Percentiles rank a stretch among this genome's conserved stretches.
Evolutionary conservation across 1,284 basidiomycete species (phyloP).

Genomic region (Ceratobasidium sp.): DNA sequence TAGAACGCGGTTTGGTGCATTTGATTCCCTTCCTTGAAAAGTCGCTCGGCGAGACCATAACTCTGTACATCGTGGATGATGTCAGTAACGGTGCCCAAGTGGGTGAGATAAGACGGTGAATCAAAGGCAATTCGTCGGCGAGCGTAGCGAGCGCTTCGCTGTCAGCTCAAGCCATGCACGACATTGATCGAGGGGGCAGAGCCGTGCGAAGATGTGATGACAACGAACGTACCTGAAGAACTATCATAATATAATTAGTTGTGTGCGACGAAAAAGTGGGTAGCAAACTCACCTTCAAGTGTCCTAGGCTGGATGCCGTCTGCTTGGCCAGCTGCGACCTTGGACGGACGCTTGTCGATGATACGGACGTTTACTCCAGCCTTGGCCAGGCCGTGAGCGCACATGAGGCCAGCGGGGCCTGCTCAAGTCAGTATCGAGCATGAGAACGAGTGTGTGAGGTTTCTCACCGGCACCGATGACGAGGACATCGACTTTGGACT

Average conservation of each 20-base stretch:
- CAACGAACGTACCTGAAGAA: conserved; percentile 26
- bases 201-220: conserved; percentile 4
- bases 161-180: conserved; percentile 33
- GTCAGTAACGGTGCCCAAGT: conserved; percentile 4
- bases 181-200: conserved; percentile 31
- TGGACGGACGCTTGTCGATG: conserved; percentile 69
- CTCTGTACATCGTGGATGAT: conserved; percentile 62
- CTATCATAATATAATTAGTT: not conserved
- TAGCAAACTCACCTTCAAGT: conserved; percentile 64
- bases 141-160: conserved; percentile 40
- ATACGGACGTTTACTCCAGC: conserved; percentile 74
- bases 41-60: conserved; percentile 76
- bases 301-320: conserved; percentile 84
- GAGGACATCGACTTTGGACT: conserved; percentile 67
- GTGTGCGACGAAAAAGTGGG: conserved; percentile 68
- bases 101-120: conserved; percentile 21
- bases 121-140: conserved; percentile 40
- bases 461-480: conserved; percentile 57
- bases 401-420: conserved; percentile 73
- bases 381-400: conserved; percentile 70
- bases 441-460: not conserved
- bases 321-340: conserved; percentile 77
- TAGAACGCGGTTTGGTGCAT: conserved; percentile 80
- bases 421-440: conserved; percentile 49
- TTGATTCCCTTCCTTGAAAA: conserved; percentile 75